Conservation (phyloP, 192 early-diverging fungal genomes). For the Backusella macrospora region DNA sequence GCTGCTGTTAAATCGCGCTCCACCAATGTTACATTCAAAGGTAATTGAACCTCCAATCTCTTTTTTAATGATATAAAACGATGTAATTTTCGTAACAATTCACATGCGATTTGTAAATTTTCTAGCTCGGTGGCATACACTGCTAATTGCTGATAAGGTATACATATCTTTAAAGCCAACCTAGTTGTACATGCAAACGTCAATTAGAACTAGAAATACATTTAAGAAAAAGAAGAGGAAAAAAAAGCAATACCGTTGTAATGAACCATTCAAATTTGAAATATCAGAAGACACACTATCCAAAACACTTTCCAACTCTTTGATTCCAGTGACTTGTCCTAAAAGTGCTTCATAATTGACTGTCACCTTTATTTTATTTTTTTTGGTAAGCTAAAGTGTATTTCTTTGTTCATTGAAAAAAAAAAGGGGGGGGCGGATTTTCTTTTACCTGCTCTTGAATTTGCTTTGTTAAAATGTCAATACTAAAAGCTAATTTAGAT, state of each 20-base stretch:
- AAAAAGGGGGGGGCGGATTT: not conserved
- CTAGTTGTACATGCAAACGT: slow-evolving; percentile 34
- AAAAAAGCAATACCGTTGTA: slow-evolving; percentile 52
- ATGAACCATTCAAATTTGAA: slow-evolving; percentile 53
- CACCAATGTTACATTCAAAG: slow-evolving; percentile 27
- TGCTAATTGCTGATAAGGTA: slow-evolving; percentile 62
- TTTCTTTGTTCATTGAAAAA: not conserved
- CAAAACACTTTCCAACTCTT: slow-evolving; percentile 59
- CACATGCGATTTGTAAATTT: slow-evolving; percentile 61
- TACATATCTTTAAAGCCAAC: slow-evolving; percentile 59
- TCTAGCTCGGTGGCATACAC: slow-evolving; percentile 66
- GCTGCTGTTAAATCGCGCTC: slow-evolving; percentile 56
- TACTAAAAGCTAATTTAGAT: slow-evolving; percentile 65
- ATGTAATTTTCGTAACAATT: slow-evolving; percentile 59
- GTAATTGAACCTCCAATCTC: slow-evolving; percentile 60
- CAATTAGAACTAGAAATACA: no score
- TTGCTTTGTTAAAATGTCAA: slow-evolving; percentile 76
- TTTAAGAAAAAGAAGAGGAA: not conserved
- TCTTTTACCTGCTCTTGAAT: slow-evolving; percentile 69
- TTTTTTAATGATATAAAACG: slow-evolving; percentile 64
- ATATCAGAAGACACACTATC: slow-evolving; percentile 56
- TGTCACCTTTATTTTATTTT: slow-evolving; percentile 54
- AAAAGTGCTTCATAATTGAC: slow-evolving; percentile 69
- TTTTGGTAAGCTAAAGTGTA: not conserved
- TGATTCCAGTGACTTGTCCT: slow-evolving; percentile 66